Evolutionary conservation across 331 rosid genomes (phyloP), one percentile per base, ranked within the genome.

Genomic region (Spiraea crenata): DNA sequence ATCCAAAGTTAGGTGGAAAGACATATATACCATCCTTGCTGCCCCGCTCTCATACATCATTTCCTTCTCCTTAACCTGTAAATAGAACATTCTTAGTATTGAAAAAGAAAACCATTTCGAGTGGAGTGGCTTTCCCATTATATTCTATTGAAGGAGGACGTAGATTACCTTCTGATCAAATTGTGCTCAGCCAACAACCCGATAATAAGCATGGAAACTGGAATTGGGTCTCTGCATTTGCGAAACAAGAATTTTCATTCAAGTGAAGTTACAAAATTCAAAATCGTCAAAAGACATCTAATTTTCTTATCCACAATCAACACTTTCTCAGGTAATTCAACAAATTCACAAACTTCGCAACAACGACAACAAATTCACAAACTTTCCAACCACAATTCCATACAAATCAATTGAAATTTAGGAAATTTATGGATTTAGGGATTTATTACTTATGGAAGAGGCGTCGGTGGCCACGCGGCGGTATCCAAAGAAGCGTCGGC

Each of bases 151-250:
- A 52, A 17, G 57, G 40, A 63, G 48, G 20, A 20, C 44, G 19
- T 68, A 37, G n/a, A 55, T n/a, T 77, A 88, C 97, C 96, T 77
- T 91, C 34, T 83, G 86, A 82, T 95, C 97, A 74, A 89, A 95
- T 77, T 86, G 87, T 15, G 96, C 97, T 86, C 99, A 85, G 65
- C 88, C 92, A 76, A 85, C 88, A 2, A 96, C 97, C 2, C 99
- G 92, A 63, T 84, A 72, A 54, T 83, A 85, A 39, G 80, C 86
- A 13, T 82, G 90, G 31, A 87, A 73, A 95, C 82, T 61, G 98
- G 96, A 76, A 95, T 86, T 46, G 97, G 99, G 37, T 95, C 99
- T 85, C 99, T 91, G 88, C 76, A 70, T 55, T 50, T 37, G n/a
- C 39, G 20, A 62, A 65, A 49, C n/a, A n/a, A 25, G 31, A 25